phyloP scores from a whole-genome alignment of 164 flowering plant species.

The Brasenia schreberi region DNA sequence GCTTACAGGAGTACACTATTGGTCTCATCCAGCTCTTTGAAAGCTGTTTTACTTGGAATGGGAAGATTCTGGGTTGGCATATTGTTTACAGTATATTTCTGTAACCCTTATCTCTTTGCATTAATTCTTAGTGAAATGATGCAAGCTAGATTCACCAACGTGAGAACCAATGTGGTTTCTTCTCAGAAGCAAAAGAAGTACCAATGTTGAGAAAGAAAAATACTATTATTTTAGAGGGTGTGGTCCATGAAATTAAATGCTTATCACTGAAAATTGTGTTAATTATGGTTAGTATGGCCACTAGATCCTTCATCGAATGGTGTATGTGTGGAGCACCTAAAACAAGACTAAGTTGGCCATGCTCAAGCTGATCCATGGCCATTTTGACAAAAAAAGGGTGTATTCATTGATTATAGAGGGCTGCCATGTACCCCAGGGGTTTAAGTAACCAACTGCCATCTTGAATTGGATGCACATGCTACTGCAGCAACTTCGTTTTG shows the following conservation, averaged over 20 bases:
- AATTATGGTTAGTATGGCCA: neutral
- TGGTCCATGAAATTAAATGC: neutral
- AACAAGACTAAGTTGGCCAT: neutral
- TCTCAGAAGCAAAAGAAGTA: too few species aligned
- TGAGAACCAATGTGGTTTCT: too few species aligned
- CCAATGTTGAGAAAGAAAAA: too few species aligned
- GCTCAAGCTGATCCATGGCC: neutral
- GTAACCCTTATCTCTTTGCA: too few species aligned
- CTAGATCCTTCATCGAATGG: neutral
- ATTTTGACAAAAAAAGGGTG: neutral
- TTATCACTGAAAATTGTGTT: neutral
- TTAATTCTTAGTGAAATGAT: too few species aligned
- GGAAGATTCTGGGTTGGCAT: too few species aligned
- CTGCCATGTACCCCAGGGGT: neutral
- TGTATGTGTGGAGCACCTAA: neutral
- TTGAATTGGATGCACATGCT: neutral
- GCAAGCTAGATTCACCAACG: too few species aligned
- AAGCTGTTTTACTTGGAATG: too few species aligned
- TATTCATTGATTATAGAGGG: neutral
- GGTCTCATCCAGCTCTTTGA: too few species aligned
- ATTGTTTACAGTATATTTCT: too few species aligned
- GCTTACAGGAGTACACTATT: too few species aligned
- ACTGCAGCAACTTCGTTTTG: neutral
- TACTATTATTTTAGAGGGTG: too few species aligned
- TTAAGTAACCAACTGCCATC: neutral